Evolutionary conservation across 345 rosid species (phyloP).

Genomic region (Gossypium mustelinum): DNA sequence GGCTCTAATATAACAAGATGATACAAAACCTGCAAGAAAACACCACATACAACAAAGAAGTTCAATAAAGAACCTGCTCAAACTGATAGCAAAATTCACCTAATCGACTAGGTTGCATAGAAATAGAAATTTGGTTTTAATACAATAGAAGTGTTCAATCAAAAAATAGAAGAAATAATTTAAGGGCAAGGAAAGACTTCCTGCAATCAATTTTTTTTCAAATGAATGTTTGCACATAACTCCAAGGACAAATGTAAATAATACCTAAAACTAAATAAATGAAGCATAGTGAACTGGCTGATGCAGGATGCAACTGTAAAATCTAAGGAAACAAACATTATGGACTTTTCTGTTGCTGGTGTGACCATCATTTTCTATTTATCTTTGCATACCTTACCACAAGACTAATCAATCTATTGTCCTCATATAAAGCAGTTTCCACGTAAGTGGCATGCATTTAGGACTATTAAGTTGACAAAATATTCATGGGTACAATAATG

Average conservation of each 20-base stretch:
- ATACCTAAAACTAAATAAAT: not conserved
- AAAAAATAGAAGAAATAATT: not conserved
- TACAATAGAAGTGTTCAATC: not conserved
- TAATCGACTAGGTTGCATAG: conserved; percentile 9
- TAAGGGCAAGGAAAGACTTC: not conserved
- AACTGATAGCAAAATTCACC: not conserved
- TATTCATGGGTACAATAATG: too few relatives aligned
- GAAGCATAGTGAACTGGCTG: not conserved
- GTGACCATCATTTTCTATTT: too few relatives aligned
- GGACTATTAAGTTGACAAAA: too few relatives aligned
- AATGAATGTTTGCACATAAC: not conserved
- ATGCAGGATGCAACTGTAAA: not conserved
- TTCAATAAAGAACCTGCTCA: conserved; percentile 7
- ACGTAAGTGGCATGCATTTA: too few relatives aligned
- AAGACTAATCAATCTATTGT: too few relatives aligned
- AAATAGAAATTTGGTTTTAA: not conserved
- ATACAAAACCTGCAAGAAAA: conserved; percentile 67
- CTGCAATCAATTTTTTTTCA: not conserved
- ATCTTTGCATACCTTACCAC: too few relatives aligned
- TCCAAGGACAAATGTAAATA: not conserved
- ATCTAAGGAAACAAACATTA: too few relatives aligned
- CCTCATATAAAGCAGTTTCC: too few relatives aligned
- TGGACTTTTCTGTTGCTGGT: too few relatives aligned
- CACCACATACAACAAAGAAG: conserved; percentile 14
- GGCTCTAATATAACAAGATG: conserved; percentile 93